These are phyloP conservation scores for Cerioporus squamosus DNA, from an alignment of 1,284 basidiomycete species.

Conservation along the genomic window DNA sequence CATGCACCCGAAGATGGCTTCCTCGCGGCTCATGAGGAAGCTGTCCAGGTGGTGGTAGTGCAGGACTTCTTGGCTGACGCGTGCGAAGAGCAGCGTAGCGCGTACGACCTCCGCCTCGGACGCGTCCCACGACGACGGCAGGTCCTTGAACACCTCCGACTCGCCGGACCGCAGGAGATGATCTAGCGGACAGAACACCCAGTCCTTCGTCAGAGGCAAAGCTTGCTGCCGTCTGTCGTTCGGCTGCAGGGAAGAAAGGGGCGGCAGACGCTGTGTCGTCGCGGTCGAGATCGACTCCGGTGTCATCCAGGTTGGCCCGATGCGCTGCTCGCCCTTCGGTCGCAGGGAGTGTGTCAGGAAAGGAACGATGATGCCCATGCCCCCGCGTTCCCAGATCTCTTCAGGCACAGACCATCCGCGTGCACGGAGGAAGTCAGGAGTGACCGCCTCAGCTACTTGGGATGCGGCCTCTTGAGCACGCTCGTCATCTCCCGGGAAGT, in stretches of 20 bases:
- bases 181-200: constrained; percentile 76
- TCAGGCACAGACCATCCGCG: constrained; percentile 42
- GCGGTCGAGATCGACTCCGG: constrained; percentile 56
- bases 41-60: constrained; percentile 43
- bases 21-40: constrained; percentile 53
- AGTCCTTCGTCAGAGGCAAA: constrained; percentile 74
- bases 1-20: constrained; percentile 81
- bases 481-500: constrained; percentile 73
- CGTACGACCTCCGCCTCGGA: constrained; percentile 82
- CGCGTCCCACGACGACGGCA: constrained; percentile 79
- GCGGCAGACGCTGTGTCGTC: constrained; percentile 60
- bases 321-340: constrained; percentile 35
- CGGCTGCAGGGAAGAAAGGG: constrained; percentile 32
- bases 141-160: constrained; percentile 70
- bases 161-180: constrained; percentile 83
- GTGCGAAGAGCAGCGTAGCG: constrained; percentile 42
- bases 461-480: constrained; percentile 44
- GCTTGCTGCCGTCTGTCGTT: constrained; percentile 38
- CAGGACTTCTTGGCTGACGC: constrained; percentile 38
- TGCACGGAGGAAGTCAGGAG: constrained; percentile 43
- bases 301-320: constrained; percentile 53
- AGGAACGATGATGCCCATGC: constrained; percentile 56
- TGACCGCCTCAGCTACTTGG: constrained; percentile 44
- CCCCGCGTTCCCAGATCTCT: constrained; percentile 55
- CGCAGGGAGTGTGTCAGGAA: constrained; percentile 57